A percentile compares a stretch with the other conserved stretches of the same genome.
Conservation (phyloP, 768 basidiomycete genomes). For the Phaffia australis region DNA sequence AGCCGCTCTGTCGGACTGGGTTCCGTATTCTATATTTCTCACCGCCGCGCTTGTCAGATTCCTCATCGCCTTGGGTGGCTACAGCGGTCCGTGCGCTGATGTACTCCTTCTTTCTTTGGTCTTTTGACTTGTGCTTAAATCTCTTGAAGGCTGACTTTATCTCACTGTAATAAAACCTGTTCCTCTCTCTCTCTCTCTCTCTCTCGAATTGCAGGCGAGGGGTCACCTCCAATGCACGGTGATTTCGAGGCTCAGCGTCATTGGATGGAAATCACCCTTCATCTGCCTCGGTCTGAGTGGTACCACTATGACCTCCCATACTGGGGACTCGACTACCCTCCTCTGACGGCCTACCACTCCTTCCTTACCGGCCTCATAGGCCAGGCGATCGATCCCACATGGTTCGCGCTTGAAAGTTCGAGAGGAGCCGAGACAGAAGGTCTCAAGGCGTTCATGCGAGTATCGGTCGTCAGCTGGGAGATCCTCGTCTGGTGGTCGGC, state of each 20-base stretch:
- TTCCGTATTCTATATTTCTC: slow-evolving; percentile 50
- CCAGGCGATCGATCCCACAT: slow-evolving; percentile 46
- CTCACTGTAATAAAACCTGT: slow-evolving; percentile 1
- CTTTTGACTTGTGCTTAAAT: neutral
- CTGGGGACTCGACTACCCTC: slow-evolving; percentile 94
- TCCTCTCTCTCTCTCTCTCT: neutral
- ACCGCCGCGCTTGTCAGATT: slow-evolving; percentile 54
- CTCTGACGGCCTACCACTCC: slow-evolving; percentile 65
- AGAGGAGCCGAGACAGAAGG: slow-evolving; percentile 58
- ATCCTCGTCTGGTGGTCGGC: slow-evolving; percentile 64
- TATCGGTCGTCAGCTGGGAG: slow-evolving; percentile 60
- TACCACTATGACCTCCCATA: slow-evolving; percentile 79
- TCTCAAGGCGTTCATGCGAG: slow-evolving; percentile 69
- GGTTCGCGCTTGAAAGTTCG: slow-evolving; percentile 62
- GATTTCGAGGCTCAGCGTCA: slow-evolving; percentile 91
- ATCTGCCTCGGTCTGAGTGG: slow-evolving; percentile 66
- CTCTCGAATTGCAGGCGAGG: slow-evolving; percentile 45
- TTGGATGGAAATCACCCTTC: slow-evolving; percentile 84
- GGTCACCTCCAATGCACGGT: slow-evolving; percentile 70
- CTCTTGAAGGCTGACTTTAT: neutral
- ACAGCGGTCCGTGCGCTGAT: slow-evolving; percentile 56
- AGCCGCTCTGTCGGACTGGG: slow-evolving; percentile 50
- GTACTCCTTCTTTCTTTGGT: neutral
- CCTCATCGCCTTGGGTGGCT: slow-evolving; percentile 61
- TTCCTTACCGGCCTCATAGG: slow-evolving; percentile 41